These are phyloP conservation scores for Claviceps pazoutovae DNA, from an alignment of 2,329 filamentous ascomycete genomes.

Conservation along the genomic window DNA sequence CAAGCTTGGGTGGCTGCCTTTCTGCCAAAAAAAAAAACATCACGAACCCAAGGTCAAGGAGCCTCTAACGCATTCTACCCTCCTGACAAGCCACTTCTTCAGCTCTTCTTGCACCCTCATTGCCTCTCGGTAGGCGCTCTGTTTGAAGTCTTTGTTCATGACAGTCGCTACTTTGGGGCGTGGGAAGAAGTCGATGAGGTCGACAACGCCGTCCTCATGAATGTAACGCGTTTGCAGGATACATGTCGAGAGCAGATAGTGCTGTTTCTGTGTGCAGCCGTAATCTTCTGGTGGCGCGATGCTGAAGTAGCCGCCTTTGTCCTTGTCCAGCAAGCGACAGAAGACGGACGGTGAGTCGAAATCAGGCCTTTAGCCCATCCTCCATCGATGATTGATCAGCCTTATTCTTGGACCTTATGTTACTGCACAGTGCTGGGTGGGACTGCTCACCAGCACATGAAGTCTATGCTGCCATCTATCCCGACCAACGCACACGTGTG, in stretches of 20 bases:
- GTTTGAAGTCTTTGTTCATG: constrained; percentile 30
- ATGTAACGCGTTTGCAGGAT: constrained; percentile 68
- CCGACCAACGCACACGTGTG: constrained; percentile 62
- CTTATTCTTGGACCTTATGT: background rate
- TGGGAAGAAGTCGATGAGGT: constrained; percentile 63
- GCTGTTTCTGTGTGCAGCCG: constrained; percentile 57
- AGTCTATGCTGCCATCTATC: constrained; percentile 60
- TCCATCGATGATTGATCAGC: background rate
- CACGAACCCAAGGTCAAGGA: constrained; percentile 40
- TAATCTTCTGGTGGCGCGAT: constrained; percentile 41
- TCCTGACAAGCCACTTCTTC: constrained; percentile 56
- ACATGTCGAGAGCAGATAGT: constrained; percentile 62
- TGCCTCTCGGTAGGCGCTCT: constrained; percentile 39
- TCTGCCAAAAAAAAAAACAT: background rate
- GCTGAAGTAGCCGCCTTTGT: constrained; percentile 61
- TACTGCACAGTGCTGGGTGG: background rate
- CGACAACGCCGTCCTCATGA: constrained; percentile 59
- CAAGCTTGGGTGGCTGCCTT: background rate
- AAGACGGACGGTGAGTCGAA: constrained; percentile 69
- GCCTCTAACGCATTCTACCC: constrained; percentile 61
- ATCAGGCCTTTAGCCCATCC: constrained; percentile 44
- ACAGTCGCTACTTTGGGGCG: constrained; percentile 47
- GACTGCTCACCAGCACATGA: constrained; percentile 55
- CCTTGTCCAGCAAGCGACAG: constrained; percentile 58
- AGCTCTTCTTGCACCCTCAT: constrained; percentile 44